Evolutionary conservation across 768 basidiomycete species (phyloP).

Genomic region (Russula sp.): DNA sequence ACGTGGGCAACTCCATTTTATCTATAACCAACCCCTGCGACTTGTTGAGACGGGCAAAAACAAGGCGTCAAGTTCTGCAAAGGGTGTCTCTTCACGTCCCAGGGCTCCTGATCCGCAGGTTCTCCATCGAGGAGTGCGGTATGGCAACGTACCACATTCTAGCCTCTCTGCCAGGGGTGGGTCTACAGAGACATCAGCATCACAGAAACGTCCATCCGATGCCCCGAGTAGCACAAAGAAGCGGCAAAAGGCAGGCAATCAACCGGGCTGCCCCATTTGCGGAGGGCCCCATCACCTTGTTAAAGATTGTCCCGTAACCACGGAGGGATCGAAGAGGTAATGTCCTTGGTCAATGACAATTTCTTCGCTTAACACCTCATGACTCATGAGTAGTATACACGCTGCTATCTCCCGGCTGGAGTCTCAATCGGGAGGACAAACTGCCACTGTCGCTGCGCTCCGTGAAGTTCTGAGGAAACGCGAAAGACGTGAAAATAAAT

Average conservation of each 20-base stretch:
- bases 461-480: slow-evolving; percentile 30
- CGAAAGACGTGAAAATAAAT: neutral
- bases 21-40: slow-evolving; percentile 58
- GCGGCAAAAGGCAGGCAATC: slow-evolving; percentile 33
- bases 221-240: slow-evolving; percentile 15
- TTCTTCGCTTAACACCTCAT: neutral
- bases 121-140: neutral
- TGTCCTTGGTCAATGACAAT: neutral
- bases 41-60: slow-evolving; percentile 34
- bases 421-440: slow-evolving; percentile 32
- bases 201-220: slow-evolving; percentile 29
- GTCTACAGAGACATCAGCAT: neutral
- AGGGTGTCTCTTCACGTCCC: neutral
- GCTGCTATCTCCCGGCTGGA: slow-evolving; percentile 40
- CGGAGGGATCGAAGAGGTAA: slow-evolving; percentile 49
- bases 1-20: slow-evolving; percentile 49
- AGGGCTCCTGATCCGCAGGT: neutral
- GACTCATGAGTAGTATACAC: slow-evolving; percentile 31
- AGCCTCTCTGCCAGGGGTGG: neutral
- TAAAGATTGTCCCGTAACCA: slow-evolving; percentile 50
- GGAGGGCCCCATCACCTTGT: slow-evolving; percentile 37
- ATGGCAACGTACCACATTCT: neutral
- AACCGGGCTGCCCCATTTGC: slow-evolving; percentile 44
- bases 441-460: slow-evolving; percentile 32
- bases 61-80: slow-evolving; percentile 12